Evolutionary conservation across 345 rosid genomes (phyloP).

Genomic region (Excoecaria cochinchinensis): DNA sequence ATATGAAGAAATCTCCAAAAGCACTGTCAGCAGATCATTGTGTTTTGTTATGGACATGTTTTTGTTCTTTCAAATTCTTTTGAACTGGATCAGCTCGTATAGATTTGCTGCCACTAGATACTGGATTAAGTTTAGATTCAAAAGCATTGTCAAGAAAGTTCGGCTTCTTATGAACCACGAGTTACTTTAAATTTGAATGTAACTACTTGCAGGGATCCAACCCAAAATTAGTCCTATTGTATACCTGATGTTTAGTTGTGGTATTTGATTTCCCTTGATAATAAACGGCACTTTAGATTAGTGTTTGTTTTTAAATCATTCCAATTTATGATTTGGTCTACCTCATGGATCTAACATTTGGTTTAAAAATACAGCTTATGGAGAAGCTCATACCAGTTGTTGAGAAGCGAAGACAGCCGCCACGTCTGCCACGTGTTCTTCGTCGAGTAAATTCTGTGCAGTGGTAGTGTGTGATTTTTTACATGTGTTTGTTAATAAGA

Average conservation of each 20-base stretch:
- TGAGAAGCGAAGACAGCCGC: slow-evolving; percentile 39
- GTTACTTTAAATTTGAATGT: not conserved
- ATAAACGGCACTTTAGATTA: not conserved
- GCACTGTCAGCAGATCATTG: not conserved
- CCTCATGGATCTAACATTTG: not conserved
- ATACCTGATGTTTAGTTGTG: not conserved
- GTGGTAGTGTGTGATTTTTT: slow-evolving; percentile 30
- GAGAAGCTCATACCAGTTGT: slow-evolving; percentile 49
- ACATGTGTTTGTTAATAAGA: not conserved
- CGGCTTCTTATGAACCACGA: not conserved
- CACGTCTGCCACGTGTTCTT: slow-evolving; percentile 37
- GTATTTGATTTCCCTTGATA: not conserved
- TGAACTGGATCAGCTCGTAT: not conserved
- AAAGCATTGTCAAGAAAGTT: not conserved
- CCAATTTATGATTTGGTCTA: not conserved
- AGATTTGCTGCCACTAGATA: not conserved
- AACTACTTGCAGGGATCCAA: not conserved
- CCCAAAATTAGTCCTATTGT: not conserved
- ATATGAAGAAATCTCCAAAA: not conserved
- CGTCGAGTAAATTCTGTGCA: slow-evolving; percentile 38
- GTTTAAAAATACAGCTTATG: slow-evolving; percentile 37
- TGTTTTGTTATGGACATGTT: not conserved
- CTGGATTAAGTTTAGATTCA: not conserved
- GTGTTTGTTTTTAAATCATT: not conserved
- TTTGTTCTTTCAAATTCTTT: not conserved